Base-by-base conservation (phyloP, 306 rosid species). In the Ziziphus jujuba region DNA sequence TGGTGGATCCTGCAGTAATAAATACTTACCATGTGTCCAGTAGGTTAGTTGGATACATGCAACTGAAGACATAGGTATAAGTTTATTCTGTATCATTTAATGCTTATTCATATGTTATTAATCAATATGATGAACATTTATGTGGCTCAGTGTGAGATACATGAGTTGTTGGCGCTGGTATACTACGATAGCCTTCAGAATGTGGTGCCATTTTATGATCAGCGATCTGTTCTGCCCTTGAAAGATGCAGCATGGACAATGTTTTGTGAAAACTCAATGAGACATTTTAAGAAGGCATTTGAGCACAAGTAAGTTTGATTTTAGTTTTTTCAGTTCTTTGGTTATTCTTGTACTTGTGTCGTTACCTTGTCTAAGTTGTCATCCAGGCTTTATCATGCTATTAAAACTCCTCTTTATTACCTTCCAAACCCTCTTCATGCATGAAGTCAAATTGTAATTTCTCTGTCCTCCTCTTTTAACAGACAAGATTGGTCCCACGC, bases 401-500 rank as follows among this genome's bases (percentile, higher is more conserved):
- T n/a, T 48, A 24, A 16, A 5, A 14, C 22, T 48, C 44, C 33
- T 10, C 40, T 45, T 40, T 44, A 44, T 19, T 47, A n/a, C 8
- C 5, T 24, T 6, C 19, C 23, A n/a, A 31, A 16, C 25, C 43
- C 53, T 21, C 63, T 7, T 24, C 62, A 25, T 59, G 25, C 33
- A 24, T 33, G 33, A 66, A 25, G 10, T 43, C 62, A 68, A 7
- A 43, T 31, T 48, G 54, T 31, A 16, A 50, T 57, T 58, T 68
- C 36, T 75, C n/a, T n/a, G n/a, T n/a, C 56, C 75, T 71, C 59
- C 28, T 52, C 73, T 21, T 72, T 71, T 35, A 43, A 28, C 92
- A 92, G 98, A 89, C 86, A 86, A 73, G 97, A 92, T 63, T 92
- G 98, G 98, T 87, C 95, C 62, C 95, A 92, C 72, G 90, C 91